A percentile compares a stretch with the other conserved stretches of the same genome.
Evolutionary conservation across 495 filamentous ascomycete genomes (phyloP).

Genomic region (Aspergillus kassunensis): DNA sequence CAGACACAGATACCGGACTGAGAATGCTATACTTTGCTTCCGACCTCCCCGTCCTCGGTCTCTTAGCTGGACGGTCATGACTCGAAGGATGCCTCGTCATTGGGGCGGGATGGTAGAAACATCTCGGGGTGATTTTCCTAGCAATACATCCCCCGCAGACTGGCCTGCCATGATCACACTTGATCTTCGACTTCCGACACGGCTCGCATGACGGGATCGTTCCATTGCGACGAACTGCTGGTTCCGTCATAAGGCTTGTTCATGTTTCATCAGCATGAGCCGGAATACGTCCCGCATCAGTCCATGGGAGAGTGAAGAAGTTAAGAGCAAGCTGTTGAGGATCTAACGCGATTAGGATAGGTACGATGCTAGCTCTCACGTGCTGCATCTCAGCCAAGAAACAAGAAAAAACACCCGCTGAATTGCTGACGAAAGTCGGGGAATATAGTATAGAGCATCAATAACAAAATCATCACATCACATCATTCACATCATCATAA

Average conservation of each 20-base stretch:
- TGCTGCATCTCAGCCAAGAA: too few relatives aligned
- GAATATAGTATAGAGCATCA: too few relatives aligned
- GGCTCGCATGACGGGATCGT: conserved; percentile 49
- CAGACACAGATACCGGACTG: conserved; percentile 22
- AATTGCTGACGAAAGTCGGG: too few relatives aligned
- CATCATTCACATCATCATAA: too few relatives aligned
- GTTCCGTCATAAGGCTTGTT: too few relatives aligned
- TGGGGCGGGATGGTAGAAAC: conserved; percentile 44
- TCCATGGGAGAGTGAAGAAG: too few relatives aligned
- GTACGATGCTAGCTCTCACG: too few relatives aligned
- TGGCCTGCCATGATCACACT: conserved; percentile 44
- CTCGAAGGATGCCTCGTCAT: conserved; percentile 33
- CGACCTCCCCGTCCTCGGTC: conserved; percentile 22
- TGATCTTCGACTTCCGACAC: conserved; percentile 49
- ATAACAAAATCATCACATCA: too few relatives aligned
- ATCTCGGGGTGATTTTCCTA: conserved; percentile 31
- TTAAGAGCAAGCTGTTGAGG: too few relatives aligned
- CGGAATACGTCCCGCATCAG: too few relatives aligned
- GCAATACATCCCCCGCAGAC: conserved; percentile 33
- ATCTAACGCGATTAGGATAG: too few relatives aligned
- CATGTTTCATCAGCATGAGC: background rate
- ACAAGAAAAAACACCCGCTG: too few relatives aligned
- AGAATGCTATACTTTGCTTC: conserved; percentile 32
- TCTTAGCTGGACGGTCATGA: conserved; percentile 9
- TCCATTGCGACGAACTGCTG: conserved; percentile 42